These are phyloP conservation scores for Acacia acuminata DNA, from an alignment of 306 rosid genomes.

Conservation along the genomic window DNA sequence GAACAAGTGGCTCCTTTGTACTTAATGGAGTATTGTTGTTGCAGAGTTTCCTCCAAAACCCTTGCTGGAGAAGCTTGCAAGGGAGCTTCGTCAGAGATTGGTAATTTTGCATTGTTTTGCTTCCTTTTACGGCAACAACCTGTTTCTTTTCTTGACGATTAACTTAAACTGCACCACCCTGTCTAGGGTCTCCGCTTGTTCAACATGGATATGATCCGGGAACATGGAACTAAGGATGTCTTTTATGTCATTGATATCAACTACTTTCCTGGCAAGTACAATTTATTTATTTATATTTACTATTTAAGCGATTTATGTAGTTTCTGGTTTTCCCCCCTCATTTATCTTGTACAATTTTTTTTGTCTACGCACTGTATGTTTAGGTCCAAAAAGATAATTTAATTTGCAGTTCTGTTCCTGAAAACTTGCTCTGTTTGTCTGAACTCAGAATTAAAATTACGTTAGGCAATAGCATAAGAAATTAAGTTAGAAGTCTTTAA, in stretches of 20 bases:
- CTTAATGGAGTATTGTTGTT: not conserved
- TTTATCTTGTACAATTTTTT: not conserved
- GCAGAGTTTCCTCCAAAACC: slow-evolving; percentile 40
- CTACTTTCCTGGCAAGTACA: slow-evolving; percentile 45
- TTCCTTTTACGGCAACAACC: not conserved
- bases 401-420: not conserved
- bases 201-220: slow-evolving; percentile 43
- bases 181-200: slow-evolving; percentile 39
- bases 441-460: not conserved
- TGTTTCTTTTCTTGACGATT: not conserved
- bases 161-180: not conserved
- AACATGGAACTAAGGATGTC: slow-evolving; percentile 39
- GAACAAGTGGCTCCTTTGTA: slow-evolving; percentile 1
- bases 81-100: slow-evolving; percentile 36
- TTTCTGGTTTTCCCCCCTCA: not conserved
- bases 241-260: slow-evolving; percentile 44
- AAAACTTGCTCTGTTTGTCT: too few relatives aligned
- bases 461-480: not conserved
- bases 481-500: not conserved
- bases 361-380: not conserved
- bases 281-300: not conserved
- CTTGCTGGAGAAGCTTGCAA: slow-evolving; percentile 38
- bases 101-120: slow-evolving; percentile 13
- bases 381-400: not conserved
- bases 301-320: not conserved